Evolutionary conservation across 345 rosid species (phyloP).

Genomic region (Linum trigynum): DNA sequence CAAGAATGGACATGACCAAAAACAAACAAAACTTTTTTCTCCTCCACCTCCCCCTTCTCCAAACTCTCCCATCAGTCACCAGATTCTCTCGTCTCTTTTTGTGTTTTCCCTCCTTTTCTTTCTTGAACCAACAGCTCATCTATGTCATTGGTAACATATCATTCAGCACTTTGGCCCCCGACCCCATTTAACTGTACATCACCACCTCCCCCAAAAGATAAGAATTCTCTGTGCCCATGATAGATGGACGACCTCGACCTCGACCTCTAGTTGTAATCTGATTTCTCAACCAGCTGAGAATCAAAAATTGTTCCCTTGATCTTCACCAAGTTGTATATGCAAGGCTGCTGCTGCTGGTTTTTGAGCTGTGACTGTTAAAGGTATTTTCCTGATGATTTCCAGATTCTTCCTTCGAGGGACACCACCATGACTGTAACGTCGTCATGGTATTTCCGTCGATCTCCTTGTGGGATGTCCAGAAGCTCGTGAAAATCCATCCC

Average conservation of each 20-base stretch:
- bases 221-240: not conserved
- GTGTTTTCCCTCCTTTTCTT: too few relatives aligned
- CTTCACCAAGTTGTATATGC: not conserved
- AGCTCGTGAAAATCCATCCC: constrained; percentile 91
- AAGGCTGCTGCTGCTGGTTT: not conserved
- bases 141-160: too few relatives aligned
- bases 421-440: constrained; percentile 94
- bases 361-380: constrained; percentile 17
- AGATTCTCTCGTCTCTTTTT: too few relatives aligned
- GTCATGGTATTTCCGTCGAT: constrained; percentile 89
- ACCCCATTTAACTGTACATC: too few relatives aligned
- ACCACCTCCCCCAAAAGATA: too few relatives aligned
- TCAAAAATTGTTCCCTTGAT: not conserved
- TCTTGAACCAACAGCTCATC: too few relatives aligned
- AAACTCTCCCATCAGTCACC: too few relatives aligned
- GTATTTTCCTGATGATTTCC: constrained; percentile 98
- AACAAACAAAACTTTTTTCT: too few relatives aligned
- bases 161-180: too few relatives aligned
- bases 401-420: constrained; percentile 93
- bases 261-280: too few relatives aligned
- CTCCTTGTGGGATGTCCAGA: constrained; percentile 94
- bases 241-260: not conserved
- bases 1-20: too few relatives aligned
- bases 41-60: too few relatives aligned
- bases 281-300: not conserved